These are phyloP conservation scores for Alternaria consortialis DNA, from an alignment of 2,329 filamentous ascomycete species.

Conservation along the genomic window DNA sequence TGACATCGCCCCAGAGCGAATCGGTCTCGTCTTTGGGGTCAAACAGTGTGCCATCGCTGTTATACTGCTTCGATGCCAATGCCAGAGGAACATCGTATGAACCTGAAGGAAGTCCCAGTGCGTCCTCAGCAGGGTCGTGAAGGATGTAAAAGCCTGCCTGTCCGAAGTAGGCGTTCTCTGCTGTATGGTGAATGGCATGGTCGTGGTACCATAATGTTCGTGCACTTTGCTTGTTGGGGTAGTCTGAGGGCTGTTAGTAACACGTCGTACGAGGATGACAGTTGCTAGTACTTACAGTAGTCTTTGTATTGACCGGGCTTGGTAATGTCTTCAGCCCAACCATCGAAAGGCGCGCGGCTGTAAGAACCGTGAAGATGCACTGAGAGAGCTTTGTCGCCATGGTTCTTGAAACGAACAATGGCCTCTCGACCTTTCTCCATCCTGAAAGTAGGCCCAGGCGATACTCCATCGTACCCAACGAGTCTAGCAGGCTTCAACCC, in stretches of 20 bases:
- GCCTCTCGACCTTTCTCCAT: conserved; percentile 61
- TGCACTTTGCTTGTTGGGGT: conserved; percentile 64
- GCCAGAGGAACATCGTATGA: conserved; percentile 65
- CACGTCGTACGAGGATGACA: not conserved
- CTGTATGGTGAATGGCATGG: conserved; percentile 57
- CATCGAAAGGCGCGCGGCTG: conserved; percentile 58
- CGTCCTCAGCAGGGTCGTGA: conserved; percentile 60
- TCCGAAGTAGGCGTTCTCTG: conserved; percentile 66
- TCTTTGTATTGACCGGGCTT: conserved; percentile 62
- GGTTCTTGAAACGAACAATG: conserved; percentile 65
- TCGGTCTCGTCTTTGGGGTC: conserved; percentile 58
- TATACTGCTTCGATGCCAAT: conserved; percentile 64
- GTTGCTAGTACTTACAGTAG: conserved; percentile 31
- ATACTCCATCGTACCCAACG: conserved; percentile 65
- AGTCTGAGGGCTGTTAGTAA: conserved; percentile 50
- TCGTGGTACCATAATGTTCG: conserved; percentile 66
- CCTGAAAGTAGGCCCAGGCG: conserved; percentile 64
- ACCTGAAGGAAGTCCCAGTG: conserved; percentile 61
- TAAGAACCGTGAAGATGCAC: conserved; percentile 67
- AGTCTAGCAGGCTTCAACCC: conserved; percentile 53
- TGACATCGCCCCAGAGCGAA: conserved; percentile 65
- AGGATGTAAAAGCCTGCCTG: conserved; percentile 68
- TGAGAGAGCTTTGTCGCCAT: conserved; percentile 56
- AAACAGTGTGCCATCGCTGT: conserved; percentile 61
- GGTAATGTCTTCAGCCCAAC: conserved; percentile 65